phyloP scores from a whole-genome alignment of 2,329 filamentous ascomycete genomes.

The Grosmannia clavigera region DNA sequence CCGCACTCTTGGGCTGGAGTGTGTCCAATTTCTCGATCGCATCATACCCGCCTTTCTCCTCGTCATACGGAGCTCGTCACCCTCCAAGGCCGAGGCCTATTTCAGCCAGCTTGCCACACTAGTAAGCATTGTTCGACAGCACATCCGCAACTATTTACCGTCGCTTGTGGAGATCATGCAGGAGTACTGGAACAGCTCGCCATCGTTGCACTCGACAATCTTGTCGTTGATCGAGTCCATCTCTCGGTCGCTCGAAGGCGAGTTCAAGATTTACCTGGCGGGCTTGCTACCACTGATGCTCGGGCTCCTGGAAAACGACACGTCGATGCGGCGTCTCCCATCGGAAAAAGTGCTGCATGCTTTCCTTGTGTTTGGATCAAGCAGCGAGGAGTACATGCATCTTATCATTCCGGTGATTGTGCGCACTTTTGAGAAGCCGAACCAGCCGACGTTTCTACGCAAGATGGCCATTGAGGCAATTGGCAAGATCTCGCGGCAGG shows the following conservation, averaged over 20 bases:
- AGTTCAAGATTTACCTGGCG: constrained; percentile 95
- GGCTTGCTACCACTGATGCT: constrained; percentile 87
- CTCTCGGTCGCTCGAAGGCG: constrained; percentile 82
- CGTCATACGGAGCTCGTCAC: constrained; percentile 73
- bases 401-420: constrained; percentile 94
- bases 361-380: constrained; percentile 90
- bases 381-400: constrained; percentile 98
- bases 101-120: constrained; percentile 93
- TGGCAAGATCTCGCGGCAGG: constrained; percentile 84
- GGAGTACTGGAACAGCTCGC: constrained; percentile 77
- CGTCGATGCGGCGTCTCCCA: constrained; percentile 58
- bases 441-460: constrained; percentile 65
- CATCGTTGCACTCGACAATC: constrained; percentile 80
- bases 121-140: constrained; percentile 89
- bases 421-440: constrained; percentile 79
- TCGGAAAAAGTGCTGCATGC: constrained; percentile 89
- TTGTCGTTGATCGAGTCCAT: constrained; percentile 88
- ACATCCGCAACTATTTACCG: constrained; percentile 82
- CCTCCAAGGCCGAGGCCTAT: constrained; percentile 77
- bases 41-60: constrained; percentile 89
- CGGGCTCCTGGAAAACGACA: constrained; percentile 79
- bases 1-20: constrained; percentile 88
- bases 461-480: constrained; percentile 91
- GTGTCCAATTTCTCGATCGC: constrained; percentile 83
- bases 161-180: constrained; percentile 77